Percentiles rank a stretch among this genome's conserved stretches.
These are phyloP conservation scores for Aureobasidium sp. DNA, from an alignment of 2,329 filamentous ascomycete genomes.

Conservation along the genomic window DNA sequence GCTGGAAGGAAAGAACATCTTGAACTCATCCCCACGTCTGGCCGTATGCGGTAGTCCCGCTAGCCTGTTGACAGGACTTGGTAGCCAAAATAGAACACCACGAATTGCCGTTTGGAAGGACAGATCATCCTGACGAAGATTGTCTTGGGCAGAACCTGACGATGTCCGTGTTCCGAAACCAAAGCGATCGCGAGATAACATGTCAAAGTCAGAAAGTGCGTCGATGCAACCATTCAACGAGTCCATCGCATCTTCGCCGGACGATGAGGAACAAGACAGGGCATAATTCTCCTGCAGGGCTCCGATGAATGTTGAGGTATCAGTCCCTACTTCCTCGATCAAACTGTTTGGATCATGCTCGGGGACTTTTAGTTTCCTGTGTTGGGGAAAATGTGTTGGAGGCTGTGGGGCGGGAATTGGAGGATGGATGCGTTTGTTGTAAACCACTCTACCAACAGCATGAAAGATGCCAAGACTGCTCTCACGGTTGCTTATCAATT, in stretches of 20 bases:
- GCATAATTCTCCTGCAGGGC: constrained; percentile 91
- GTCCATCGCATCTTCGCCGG: constrained; percentile 60
- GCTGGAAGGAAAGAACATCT: constrained; percentile 88
- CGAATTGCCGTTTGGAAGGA: constrained; percentile 85
- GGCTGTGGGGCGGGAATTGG: constrained; percentile 38
- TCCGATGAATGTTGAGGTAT: constrained; percentile 81
- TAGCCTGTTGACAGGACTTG: constrained; percentile 68
- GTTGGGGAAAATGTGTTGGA: constrained; percentile 40
- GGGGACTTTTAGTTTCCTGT: constrained; percentile 37
- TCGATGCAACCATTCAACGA: constrained; percentile 81
- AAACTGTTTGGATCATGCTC: constrained; percentile 55
- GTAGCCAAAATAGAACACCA: constrained; percentile 77
- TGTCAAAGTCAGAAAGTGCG: constrained; percentile 76
- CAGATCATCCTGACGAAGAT: constrained; percentile 86
- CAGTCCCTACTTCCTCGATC: constrained; percentile 90
- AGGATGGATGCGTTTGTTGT: constrained; percentile 76
- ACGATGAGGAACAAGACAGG: constrained; percentile 64
- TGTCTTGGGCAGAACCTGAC: constrained; percentile 54
- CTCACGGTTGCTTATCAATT: constrained; percentile 78
- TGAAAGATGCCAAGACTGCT: constrained; percentile 91
- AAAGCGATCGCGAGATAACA: constrained; percentile 71
- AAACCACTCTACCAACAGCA: constrained; percentile 88
- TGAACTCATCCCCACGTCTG: constrained; percentile 54
- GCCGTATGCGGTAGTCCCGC: constrained; percentile 31
- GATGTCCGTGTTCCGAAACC: constrained; percentile 48